These are phyloP conservation scores for Cucurbita moschata DNA, from an alignment of 306 rosid species.

Conservation along the genomic window DNA sequence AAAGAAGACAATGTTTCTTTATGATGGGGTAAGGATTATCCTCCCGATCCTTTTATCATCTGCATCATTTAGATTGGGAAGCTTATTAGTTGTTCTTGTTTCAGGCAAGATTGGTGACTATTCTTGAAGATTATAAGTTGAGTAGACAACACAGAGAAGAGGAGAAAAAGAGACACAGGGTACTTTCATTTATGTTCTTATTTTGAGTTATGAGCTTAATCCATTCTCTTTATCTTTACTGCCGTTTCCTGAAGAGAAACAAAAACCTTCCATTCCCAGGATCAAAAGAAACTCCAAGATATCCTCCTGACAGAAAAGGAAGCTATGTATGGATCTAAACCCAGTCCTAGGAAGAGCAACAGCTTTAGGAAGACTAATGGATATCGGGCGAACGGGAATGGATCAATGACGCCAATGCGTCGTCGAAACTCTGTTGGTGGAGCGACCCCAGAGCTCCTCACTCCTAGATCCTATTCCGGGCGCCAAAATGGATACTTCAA, in stretches of 20 bases:
- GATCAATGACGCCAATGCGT: slow-evolving; percentile 77
- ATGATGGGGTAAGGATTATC: slow-evolving; percentile 71
- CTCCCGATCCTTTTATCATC: slow-evolving; percentile 1
- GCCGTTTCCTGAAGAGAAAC: background rate
- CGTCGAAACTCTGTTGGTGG: slow-evolving; percentile 72
- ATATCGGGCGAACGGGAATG: slow-evolving; percentile 59
- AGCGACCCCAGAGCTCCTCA: slow-evolving; percentile 56
- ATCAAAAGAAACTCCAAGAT: slow-evolving; percentile 94
- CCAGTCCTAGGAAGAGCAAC: slow-evolving; percentile 78
- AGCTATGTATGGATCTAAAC: slow-evolving; percentile 76
- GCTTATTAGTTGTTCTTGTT: slow-evolving; percentile 7
- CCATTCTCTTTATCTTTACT: background rate
- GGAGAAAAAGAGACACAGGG: slow-evolving; percentile 64
- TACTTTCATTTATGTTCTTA: slow-evolving; percentile 12
- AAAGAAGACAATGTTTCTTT: slow-evolving; percentile 47
- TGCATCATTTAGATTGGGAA: background rate
- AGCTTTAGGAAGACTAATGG: slow-evolving; percentile 78
- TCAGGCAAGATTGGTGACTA: slow-evolving; percentile 65
- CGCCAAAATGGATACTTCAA: slow-evolving; percentile 85
- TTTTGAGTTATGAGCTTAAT: background rate
- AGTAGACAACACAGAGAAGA: slow-evolving; percentile 81
- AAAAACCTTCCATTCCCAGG: slow-evolving; percentile 24
- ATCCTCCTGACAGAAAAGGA: slow-evolving; percentile 85
- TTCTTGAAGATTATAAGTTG: slow-evolving; percentile 80
- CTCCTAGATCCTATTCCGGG: slow-evolving; percentile 81